These are phyloP conservation scores for Fomitopsis pulvina DNA, from an alignment of 768 basidiomycete species.

Conservation along the genomic window DNA sequence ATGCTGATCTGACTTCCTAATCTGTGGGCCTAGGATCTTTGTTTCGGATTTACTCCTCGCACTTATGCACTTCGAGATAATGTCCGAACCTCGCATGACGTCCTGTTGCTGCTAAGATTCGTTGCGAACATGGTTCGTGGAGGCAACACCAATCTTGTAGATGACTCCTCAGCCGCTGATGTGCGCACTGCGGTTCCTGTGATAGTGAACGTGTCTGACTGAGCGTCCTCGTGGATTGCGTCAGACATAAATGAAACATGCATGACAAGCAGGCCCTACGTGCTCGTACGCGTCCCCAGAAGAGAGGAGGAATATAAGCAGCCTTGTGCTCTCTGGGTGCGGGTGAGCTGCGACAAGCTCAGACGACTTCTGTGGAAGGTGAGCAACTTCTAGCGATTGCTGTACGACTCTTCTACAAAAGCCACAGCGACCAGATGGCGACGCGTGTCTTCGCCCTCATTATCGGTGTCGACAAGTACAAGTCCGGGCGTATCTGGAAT, in stretches of 20 bases:
- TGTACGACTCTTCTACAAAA: background rate
- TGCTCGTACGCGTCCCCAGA: background rate
- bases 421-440: constrained; percentile 26
- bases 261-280: background rate
- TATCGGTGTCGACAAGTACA: constrained; percentile 65
- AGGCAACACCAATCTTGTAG: background rate
- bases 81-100: background rate
- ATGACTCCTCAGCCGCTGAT: background rate
- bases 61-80: background rate
- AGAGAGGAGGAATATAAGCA: background rate
- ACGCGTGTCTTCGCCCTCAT: constrained; percentile 56
- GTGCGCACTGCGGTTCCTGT: background rate
- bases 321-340: background rate
- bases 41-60: background rate
- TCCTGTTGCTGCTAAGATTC: background rate
- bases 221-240: background rate
- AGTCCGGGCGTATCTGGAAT: constrained; percentile 55
- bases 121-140: background rate
- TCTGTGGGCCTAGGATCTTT: background rate
- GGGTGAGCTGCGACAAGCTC: background rate
- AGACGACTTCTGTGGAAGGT: background rate
- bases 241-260: background rate
- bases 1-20: background rate
- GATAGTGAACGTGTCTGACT: background rate
- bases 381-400: background rate